Base-by-base conservation (phyloP, 1,139 yeast species). In the Scheffersomyces insectosa region DNA sequence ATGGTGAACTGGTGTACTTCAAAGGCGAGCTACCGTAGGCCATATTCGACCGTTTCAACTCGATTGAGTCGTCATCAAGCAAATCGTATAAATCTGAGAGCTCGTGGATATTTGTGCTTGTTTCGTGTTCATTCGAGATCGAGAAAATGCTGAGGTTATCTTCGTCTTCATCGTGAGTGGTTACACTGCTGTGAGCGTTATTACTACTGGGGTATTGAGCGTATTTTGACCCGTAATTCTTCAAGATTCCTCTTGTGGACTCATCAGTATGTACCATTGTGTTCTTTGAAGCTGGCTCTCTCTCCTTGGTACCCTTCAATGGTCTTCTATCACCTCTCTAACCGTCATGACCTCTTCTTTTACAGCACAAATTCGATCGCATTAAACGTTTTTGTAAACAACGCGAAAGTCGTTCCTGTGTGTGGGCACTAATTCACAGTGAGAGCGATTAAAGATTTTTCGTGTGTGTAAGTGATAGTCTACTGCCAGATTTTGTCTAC, bases 31-130 rank as follows among this genome's bases (percentile, higher is more conserved):
- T 28, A 41, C 45, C 47, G 36, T 45, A 36, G 12, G 40, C 47
- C 13, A 39, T 31, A 9, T 27, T 36, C 4, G 55, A 50, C 13
- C 57, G 46, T 33, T 46, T 41, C 23, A 53, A 38, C 33, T 53
- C 57, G 14, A 51, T 45, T 38, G 52, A 50, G 33, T 52, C 54
- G 37, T 50, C 50, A 34, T 46, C 52, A 8, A 53, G 44, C 42
- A 50, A 41, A 20, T 52, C 52, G 43, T 49, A 50, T 31, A 51
- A 34, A 6, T 43, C 48, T 3, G 55, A 50, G 28, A 50, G 42
- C 16, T 51, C 23, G 31, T 20, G 25, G 25, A 20, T 20, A 20
- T 20, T 20, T 20, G 25, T 20, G 8, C 25, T 20, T 5, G 9
- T 20, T 20, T 20, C 25, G 6, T 20, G 25, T 20, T 20, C 25